phyloP scores from a whole-genome alignment of 768 basidiomycete genomes.

The Pilatotrama ljubarskyi region DNA sequence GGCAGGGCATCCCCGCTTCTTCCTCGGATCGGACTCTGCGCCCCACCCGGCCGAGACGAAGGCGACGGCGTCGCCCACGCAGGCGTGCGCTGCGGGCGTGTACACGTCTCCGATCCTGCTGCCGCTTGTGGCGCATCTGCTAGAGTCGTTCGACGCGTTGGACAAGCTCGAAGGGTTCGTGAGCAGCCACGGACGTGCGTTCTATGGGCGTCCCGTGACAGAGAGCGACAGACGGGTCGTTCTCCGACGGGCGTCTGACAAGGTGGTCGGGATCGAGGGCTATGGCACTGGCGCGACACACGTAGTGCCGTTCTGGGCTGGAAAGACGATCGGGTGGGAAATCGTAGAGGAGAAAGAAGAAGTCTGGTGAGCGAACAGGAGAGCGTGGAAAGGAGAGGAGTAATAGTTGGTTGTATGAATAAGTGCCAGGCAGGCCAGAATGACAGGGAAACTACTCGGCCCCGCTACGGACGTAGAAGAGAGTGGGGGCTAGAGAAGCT shows the following conservation, averaged over 20 bases:
- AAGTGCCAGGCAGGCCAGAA: background rate
- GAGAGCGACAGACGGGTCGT: conserved; percentile 40
- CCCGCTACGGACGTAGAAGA: background rate
- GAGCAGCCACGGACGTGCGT: conserved; percentile 72
- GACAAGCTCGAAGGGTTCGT: conserved; percentile 82
- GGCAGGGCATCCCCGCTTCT: conserved; percentile 91
- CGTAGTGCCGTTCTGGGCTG: conserved; percentile 88
- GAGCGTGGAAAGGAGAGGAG: background rate
- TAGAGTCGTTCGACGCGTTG: conserved; percentile 86
- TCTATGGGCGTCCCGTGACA: conserved; percentile 55
- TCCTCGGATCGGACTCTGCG: conserved; percentile 96
- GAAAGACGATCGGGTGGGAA: conserved; percentile 77
- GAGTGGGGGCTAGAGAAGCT: background rate
- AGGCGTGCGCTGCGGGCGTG: conserved; percentile 90
- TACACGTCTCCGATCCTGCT: conserved; percentile 94
- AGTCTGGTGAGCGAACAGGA: background rate
- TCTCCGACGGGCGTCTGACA: conserved; percentile 42
- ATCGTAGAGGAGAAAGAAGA: conserved; percentile 18
- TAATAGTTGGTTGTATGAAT: background rate
- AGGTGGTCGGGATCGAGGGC: conserved; percentile 44
- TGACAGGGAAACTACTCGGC: conserved; percentile 4
- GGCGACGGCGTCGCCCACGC: conserved; percentile 64
- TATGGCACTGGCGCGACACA: conserved; percentile 38
- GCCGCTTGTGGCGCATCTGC: conserved; percentile 83
- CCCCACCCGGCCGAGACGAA: conserved; percentile 79